Evolutionary conservation across 192 early-diverging fungal species (phyloP), one percentile per base, ranked within the genome.

Genomic region (Entomortierella beljakovae): DNA sequence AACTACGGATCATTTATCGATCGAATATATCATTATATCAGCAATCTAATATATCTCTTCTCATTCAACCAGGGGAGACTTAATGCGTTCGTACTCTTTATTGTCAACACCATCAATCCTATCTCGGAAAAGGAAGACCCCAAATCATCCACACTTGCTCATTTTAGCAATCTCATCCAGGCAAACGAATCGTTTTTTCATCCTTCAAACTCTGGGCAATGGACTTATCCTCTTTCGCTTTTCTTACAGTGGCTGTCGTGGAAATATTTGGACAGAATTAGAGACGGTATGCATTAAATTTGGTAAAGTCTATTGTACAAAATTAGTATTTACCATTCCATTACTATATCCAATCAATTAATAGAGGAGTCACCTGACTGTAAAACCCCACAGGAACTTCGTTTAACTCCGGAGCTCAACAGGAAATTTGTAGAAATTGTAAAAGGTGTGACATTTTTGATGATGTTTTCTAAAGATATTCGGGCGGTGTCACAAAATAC

Each of bases 121-220:
- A 13, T 74, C 23, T 25, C 72, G 4, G 70, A 65, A 38, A 20
- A 57, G 22, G 42, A 68, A 22, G 61, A 81, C 49, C 85, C 87
- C 51, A 65, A 89, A 34, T 83, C 82, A 7, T 75, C 84, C 10
- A 82, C 90, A 10, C 58, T 94, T 35, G 68, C 85, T 34, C 88
- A 91, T 64, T 85, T 98, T 48, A 76, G 83, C 15, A 87, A 91
- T 64, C 63, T 97, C 25, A 92, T 98, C 56, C 92, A 91, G 63
- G 94, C 95, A 51, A 88, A 90, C 29, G 97, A 98, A 81, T 90
- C 92, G 0, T 97, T 91, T 68, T 95, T 87, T 65, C 95, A 98
- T 79, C 97, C 97, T 15, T 94, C 94, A n/a, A 98, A 98, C 84
- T 84, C 85, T 67, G 97, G 97, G 4, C 68, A 72, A 54, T 98